Evolutionary conservation across 768 basidiomycete species (phyloP), one percentile per base, ranked within the genome.

Genomic region (Rhodotorula babjevae): DNA sequence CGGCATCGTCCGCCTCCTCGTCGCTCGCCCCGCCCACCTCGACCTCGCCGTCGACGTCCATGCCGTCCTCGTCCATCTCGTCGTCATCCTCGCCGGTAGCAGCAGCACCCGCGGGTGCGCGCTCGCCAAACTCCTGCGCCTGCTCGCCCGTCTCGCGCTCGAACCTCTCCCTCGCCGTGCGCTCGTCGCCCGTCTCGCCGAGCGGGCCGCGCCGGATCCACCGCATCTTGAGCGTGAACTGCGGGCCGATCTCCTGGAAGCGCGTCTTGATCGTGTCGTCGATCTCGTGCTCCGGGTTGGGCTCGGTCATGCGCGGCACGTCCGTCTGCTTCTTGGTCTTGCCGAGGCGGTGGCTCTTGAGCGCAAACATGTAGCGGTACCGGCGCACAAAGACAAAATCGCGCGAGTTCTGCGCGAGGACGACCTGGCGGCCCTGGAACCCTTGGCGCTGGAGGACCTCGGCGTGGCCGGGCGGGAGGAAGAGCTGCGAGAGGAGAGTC

Each of bases 311-410:
- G 19, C 69, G 40, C 56, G 66, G 68, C 23, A 72, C 57, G 58
- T 68, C 63, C 31, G 56, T 29, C 59, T 73, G 68, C 49, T 72
- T 69, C 67, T 65, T 67, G 42, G 68, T 68, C 33, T 67, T 69
- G 23, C 68, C 71, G 49, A 74, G 60, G 16, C 65, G 63, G 65
- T 75, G 67, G 8, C 52, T 40, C 44, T 72, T 65, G 14, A 72
- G 58, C 16, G 69, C 76, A 59, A 74, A 71, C 72, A 69, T 69
- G 73, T 63, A 95, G 88, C 96, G 87, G 84, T 98, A 96, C 69
- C 96, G 85, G 74, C 96, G 84, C 84, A 99, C 95, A 84, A 99
- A 99, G 68, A 99, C 82, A 82, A 98, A 99, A 83, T 99, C 96
- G 60, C 96, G 87, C 80, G 96, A 93, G 79, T 97, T 97, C 79